Evolutionary conservation across 352 stramenopile genomes (phyloP).

Genomic region (Phytopythium cucurbitacearum): DNA sequence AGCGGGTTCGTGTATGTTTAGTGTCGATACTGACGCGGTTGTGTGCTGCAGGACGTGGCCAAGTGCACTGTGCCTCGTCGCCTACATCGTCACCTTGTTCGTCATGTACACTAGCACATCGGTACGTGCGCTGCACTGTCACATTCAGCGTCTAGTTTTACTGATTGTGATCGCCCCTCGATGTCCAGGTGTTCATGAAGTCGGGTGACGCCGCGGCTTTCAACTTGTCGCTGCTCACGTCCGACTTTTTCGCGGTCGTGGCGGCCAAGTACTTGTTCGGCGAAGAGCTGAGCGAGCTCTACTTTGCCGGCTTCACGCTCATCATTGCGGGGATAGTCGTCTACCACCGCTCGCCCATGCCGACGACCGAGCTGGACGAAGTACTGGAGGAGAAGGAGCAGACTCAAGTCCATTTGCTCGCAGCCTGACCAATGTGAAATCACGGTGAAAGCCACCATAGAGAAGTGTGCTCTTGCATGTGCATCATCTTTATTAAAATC

Average conservation of each 20-base stretch:
- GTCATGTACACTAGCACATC: slow-evolving; percentile 91
- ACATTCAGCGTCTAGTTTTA: neutral
- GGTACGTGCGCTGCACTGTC: slow-evolving; percentile 33
- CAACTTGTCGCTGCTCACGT: slow-evolving; percentile 95
- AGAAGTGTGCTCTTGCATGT: slow-evolving; percentile 7
- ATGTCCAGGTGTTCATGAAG: slow-evolving; percentile 53
- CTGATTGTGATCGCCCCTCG: neutral
- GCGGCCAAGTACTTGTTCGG: slow-evolving; percentile 87
- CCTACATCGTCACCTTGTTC: slow-evolving; percentile 83
- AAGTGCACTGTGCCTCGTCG: slow-evolving; percentile 52
- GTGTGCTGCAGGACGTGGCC: slow-evolving; percentile 32
- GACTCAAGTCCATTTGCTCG: slow-evolving; percentile 4
- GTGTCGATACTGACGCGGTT: slow-evolving; percentile 11
- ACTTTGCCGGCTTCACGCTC: slow-evolving; percentile 86
- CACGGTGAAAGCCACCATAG: too few species aligned
- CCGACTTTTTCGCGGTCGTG: slow-evolving; percentile 94
- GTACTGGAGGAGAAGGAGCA: slow-evolving; percentile 20
- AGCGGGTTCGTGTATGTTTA: neutral
- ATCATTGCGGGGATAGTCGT: slow-evolving; percentile 68
- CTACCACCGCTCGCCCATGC: slow-evolving; percentile 60
- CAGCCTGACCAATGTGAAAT: neutral
- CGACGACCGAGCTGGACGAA: slow-evolving; percentile 36
- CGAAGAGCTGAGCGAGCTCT: slow-evolving; percentile 67
- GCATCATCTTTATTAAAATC: slow-evolving; percentile 13
- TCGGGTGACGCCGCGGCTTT: slow-evolving; percentile 92